These are phyloP conservation scores for Fusarium sp. DNA, from an alignment of 2,329 filamentous ascomycete species.

Conservation along the genomic window DNA sequence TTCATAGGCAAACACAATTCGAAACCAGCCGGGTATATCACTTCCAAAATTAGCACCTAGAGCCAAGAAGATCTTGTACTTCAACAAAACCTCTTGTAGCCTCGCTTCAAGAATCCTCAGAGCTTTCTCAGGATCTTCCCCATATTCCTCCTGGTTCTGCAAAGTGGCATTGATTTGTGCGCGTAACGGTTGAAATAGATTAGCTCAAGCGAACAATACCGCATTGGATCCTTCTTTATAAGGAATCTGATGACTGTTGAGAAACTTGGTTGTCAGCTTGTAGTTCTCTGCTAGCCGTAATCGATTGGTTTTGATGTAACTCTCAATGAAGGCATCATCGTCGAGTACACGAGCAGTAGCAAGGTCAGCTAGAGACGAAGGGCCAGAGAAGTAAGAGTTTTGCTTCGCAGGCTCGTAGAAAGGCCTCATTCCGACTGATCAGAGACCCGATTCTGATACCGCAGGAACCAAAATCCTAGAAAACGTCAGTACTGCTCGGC, in stretches of 20 bases:
- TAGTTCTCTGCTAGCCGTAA: neutral
- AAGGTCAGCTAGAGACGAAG: neutral
- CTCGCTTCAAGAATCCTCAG: neutral
- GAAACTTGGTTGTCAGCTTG: neutral
- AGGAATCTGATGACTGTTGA: neutral
- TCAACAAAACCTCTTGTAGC: neutral
- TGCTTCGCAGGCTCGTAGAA: neutral
- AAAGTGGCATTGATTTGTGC: neutral
- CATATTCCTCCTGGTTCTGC: fast-evolving
- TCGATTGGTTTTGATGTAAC: fast-evolving
- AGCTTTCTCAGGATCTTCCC: fast-evolving
- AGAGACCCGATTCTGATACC: neutral
- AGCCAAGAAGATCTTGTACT: neutral
- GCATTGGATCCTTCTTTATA: neutral
- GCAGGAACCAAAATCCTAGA: neutral
- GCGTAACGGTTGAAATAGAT: neutral
- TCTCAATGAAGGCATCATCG: neutral
- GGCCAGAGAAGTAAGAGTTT: neutral
- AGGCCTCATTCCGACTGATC: fast-evolving
- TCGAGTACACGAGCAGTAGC: neutral
- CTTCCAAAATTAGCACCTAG: neutral
- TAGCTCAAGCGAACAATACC: neutral
- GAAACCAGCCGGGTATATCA: neutral
- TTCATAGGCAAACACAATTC: neutral
- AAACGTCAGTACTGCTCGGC: fast-evolving